Base-by-base conservation (phyloP, 805 yeast species). In the Pichia gijzeniarum region DNA sequence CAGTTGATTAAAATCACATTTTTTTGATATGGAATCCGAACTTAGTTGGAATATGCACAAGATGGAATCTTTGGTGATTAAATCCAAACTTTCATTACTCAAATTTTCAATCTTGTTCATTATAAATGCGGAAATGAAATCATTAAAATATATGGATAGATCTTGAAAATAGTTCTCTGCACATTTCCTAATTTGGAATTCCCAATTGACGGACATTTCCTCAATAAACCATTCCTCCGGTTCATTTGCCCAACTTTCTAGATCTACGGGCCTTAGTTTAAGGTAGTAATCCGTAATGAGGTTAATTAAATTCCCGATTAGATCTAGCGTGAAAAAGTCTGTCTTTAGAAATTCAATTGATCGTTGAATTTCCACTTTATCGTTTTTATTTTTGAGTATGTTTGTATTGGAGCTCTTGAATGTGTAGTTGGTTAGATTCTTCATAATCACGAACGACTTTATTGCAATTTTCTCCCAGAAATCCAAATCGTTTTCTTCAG, bases 151-250 rank as follows among this genome's bases (percentile, higher is more conserved):
- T 39, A 72, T 70, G 33, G 86, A 76, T 51, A 90, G 64, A 57
- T 84, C 93, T 53, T 82, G 85, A 59, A 81, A 89, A 53, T 88
- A 80, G 58, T 81, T 81, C 54, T 87, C 95, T 0, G 95, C 88
- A 64, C 96, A 87, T 3, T 91, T 88, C 46, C 95, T 71, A 12
- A 89, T 73, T 59, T 85, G 90, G 60, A 70, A 87, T 58, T 90
- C 97, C 80, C 86, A 88, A 58, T 83, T 81, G 5, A 79, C 69
- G 41, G 80, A 74, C 47, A 82, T 67, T 53, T 89, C 95, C 57
- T 88, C 95, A 51, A 81, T 80, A 18, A 85, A 80, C 87, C 95
- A 93, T 61, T 88, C 96, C 60, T 89, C 98, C 0, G 98, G 96
- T 48, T 89, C 95, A 16, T 74, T 62, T 12, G 71, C 60, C 98